A percentile compares a stretch with the other conserved stretches of the same genome.
Conservation (phyloP, 352 stramenopile genomes). For the Blastocystis sp. region DNA sequence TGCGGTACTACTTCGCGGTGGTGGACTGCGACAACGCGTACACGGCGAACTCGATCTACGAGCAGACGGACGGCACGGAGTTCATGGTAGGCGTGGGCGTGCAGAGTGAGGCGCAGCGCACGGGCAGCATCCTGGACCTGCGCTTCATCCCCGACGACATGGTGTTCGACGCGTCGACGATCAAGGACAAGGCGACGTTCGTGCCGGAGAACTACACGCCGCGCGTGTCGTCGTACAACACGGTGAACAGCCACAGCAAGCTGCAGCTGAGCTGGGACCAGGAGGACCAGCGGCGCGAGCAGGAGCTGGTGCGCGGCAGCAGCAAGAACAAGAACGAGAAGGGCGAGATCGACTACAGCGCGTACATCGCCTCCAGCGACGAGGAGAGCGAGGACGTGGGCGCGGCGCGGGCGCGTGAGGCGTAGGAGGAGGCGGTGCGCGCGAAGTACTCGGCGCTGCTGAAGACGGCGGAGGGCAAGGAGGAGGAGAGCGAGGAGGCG, state of each 20-base stretch:
- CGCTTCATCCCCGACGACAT: conserved; percentile 69
- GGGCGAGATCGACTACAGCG: conserved; percentile 58
- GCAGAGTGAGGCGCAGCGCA: conserved; percentile 5
- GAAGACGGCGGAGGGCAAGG: neutral
- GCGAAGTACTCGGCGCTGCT: conserved; percentile 28
- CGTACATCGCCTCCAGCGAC: conserved; percentile 14
- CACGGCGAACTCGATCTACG: conserved; percentile 51
- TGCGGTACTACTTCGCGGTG: conserved; percentile 64
- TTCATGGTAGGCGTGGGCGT: conserved; percentile 24
- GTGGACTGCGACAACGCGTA: conserved; percentile 65
- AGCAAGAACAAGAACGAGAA: conserved; percentile 66
- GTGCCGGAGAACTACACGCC: conserved; percentile 59
- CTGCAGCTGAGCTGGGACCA: conserved; percentile 55
- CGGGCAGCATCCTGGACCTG: conserved; percentile 48
- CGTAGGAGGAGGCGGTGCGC: conserved; percentile 25
- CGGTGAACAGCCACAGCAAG: conserved; percentile 51
- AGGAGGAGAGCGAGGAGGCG: conserved; percentile 38
- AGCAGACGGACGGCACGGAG: conserved; percentile 52
- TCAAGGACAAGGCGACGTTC: conserved; percentile 52
- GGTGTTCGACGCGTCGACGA: conserved; percentile 15
- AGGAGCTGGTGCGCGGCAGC: conserved; percentile 48
- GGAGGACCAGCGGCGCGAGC: conserved; percentile 19
- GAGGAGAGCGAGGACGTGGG: no score
- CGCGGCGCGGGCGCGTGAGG: neutral
- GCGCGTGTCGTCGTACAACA: conserved; percentile 28